Evolutionary conservation across 2,329 filamentous ascomycete species (phyloP).

Genomic region (Myotisia sp.): DNA sequence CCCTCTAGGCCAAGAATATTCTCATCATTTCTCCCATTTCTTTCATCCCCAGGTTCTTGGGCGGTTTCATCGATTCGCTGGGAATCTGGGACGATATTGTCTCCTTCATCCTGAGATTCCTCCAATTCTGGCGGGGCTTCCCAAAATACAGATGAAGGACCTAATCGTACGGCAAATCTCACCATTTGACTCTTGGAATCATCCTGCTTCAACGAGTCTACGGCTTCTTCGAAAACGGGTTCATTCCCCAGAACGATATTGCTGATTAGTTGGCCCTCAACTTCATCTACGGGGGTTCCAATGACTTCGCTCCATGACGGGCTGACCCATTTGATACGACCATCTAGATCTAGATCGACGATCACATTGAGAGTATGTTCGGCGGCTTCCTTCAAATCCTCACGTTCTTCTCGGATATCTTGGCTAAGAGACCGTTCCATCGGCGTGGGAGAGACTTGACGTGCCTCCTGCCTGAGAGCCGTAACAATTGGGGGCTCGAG

Average conservation of each 20-base stretch:
- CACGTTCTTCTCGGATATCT: constrained; percentile 82
- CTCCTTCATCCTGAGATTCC: constrained; percentile 5
- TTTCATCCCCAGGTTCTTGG: constrained; percentile 22
- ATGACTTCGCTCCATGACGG: constrained; percentile 91
- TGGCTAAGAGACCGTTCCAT: constrained; percentile 59
- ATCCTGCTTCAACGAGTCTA: constrained; percentile 81
- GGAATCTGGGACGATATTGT: constrained; percentile 13
- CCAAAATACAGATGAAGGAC: constrained; percentile 51
- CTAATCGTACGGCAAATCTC: constrained; percentile 60
- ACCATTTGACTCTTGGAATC: constrained; percentile 86
- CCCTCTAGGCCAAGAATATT: constrained; percentile 69
- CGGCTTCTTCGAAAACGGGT: constrained; percentile 63
- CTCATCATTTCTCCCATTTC: constrained; percentile 28
- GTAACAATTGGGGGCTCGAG: constrained; percentile 32
- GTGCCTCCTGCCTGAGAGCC: constrained; percentile 31
- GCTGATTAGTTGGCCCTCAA: constrained; percentile 63
- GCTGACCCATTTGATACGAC: constrained; percentile 87
- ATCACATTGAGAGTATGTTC: constrained; percentile 96
- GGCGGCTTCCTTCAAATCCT: constrained; percentile 86
- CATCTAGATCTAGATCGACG: constrained; percentile 81
- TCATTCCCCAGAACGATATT: constrained; percentile 72
- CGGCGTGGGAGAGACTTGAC: constrained; percentile 17
- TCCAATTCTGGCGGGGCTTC: constrained; percentile 12
- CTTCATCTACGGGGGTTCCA: constrained; percentile 57
- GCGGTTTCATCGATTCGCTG: constrained; percentile 21